Conservation (phyloP, 176 grass and related monocot genomes). For the Bothriochloa decipiens region DNA sequence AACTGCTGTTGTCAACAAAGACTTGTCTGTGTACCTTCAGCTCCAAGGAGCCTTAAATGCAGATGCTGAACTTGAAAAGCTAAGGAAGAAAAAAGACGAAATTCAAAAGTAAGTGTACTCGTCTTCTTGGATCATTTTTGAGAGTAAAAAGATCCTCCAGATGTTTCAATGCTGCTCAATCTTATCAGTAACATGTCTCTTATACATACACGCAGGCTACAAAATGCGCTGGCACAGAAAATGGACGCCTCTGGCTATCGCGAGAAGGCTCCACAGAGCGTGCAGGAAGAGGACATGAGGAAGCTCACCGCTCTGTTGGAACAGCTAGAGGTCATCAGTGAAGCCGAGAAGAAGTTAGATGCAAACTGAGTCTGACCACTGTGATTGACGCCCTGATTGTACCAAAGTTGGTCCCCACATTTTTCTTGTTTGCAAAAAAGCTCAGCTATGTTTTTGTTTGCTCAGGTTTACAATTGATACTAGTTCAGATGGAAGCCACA, state of each 20-base stretch:
- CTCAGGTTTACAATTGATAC: background rate
- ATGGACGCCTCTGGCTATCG: conserved; percentile 59
- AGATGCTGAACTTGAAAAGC: conserved; percentile 75
- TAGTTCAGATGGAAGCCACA: background rate
- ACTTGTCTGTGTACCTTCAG: conserved; percentile 82
- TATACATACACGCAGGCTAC: conserved; percentile 47
- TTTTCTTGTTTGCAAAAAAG: conserved; percentile 12
- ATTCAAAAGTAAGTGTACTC: conserved; percentile 60
- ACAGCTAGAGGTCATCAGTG: conserved; percentile 69
- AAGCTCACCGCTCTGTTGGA: conserved; percentile 63
- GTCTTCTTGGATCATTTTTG: background rate
- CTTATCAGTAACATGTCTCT: conserved; percentile 19
- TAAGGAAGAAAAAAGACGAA: conserved; percentile 78
- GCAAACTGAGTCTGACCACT: background rate
- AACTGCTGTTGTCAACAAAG: conserved; percentile 80
- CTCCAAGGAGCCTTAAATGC: conserved; percentile 85
- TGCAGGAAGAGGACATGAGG: conserved; percentile 75
- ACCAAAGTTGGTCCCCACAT: background rate
- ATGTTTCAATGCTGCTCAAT: background rate
- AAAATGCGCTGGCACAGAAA: conserved; percentile 56
- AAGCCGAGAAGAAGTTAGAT: conserved; percentile 69
- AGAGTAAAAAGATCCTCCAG: background rate
- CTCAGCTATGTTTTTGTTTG: background rate
- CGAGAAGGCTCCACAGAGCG: conserved; percentile 69
- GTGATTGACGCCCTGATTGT: background rate